These are phyloP conservation scores for Eucalyptus fibrosa DNA, from an alignment of 345 rosid genomes.

Conservation along the genomic window DNA sequence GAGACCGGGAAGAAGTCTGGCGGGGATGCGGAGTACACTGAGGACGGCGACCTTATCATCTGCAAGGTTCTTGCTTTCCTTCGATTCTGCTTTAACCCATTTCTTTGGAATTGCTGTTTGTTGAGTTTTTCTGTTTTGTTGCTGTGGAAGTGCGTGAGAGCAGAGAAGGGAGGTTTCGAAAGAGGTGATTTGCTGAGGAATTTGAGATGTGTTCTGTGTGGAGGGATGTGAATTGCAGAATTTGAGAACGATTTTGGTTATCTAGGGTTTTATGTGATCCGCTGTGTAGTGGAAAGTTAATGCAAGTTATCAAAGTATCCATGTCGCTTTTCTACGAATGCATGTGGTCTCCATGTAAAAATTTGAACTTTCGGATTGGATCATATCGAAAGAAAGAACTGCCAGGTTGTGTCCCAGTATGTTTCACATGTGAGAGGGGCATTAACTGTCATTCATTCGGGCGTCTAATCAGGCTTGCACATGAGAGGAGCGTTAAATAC, in stretches of 20 bases:
- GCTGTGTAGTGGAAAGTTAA: neutral
- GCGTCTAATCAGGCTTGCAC: neutral
- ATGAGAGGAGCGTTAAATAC: neutral
- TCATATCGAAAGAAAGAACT: neutral
- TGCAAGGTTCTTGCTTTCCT: conserved; percentile 30
- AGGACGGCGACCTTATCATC: conserved; percentile 72
- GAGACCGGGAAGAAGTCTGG: neutral
- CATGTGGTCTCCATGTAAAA: neutral
- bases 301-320: neutral
- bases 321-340: neutral
- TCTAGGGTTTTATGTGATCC: neutral
- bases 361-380: neutral
- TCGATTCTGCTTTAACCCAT: neutral
- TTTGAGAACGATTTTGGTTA: neutral
- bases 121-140: neutral
- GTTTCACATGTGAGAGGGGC: neutral
- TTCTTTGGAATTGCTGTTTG: neutral
- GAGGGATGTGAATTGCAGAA: neutral
- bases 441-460: too few relatives aligned
- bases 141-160: neutral
- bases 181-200: neutral
- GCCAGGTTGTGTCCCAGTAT: neutral
- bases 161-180: neutral
- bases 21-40: conserved; percentile 41
- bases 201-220: neutral